phyloP scores from a whole-genome alignment of 192 early-diverging fungal species.

The Glomus cerebriforme region DNA sequence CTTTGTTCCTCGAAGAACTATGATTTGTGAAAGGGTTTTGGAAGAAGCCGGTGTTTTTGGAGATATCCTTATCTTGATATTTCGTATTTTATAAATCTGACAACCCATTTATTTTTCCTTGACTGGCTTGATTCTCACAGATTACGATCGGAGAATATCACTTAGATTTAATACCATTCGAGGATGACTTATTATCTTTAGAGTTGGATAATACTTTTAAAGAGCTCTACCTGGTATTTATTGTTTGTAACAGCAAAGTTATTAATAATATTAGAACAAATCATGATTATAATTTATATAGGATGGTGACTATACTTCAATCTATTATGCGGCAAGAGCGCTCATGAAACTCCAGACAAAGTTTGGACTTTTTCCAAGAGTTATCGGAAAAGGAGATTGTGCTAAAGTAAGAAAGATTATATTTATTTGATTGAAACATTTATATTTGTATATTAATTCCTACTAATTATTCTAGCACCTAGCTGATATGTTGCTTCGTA shows the following conservation, averaged over 20 bases:
- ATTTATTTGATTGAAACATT: background rate
- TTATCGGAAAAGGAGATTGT: slow-evolving; percentile 87
- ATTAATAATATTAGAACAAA: background rate
- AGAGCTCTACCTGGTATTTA: slow-evolving; percentile 72
- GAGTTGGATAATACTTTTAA: slow-evolving; percentile 83
- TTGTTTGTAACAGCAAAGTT: background rate
- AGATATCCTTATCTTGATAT: slow-evolving; percentile 45
- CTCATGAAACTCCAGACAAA: slow-evolving; percentile 89
- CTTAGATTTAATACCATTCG: slow-evolving; percentile 89
- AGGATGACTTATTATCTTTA: slow-evolving; percentile 87
- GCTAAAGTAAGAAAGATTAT: slow-evolving; percentile 56
- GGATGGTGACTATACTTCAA: slow-evolving; percentile 76
- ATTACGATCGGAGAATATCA: slow-evolving; percentile 84
- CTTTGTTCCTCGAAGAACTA: slow-evolving; percentile 87
- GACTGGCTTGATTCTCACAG: slow-evolving; percentile 21
- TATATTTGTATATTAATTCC: slow-evolving; percentile 19
- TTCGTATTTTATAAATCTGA: background rate
- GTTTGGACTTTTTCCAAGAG: slow-evolving; percentile 87
- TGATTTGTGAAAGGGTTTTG: slow-evolving; percentile 90
- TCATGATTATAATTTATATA: slow-evolving; percentile 30
- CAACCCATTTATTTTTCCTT: background rate
- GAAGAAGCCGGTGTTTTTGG: slow-evolving; percentile 93
- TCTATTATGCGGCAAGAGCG: slow-evolving; percentile 75
- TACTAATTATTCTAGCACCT: slow-evolving; percentile 42
- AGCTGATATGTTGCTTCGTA: slow-evolving; percentile 77